phyloP scores from a whole-genome alignment of 805 yeast species.

The Monosporozyma servazzii region DNA sequence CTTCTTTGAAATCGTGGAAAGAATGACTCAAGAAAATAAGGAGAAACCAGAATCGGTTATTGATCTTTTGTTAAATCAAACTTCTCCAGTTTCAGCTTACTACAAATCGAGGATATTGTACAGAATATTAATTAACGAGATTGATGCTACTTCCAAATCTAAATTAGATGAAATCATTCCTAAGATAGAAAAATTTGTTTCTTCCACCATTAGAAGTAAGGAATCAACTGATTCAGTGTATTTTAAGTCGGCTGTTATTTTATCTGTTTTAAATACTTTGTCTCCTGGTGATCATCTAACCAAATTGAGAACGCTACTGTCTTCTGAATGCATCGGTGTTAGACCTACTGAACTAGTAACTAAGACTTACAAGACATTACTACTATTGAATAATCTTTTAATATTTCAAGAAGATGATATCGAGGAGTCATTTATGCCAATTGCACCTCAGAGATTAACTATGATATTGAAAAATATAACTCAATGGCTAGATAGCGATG shows the following conservation, averaged over 20 bases:
- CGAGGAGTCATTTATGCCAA: conserved; percentile 31
- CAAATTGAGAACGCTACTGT: conserved; percentile 48
- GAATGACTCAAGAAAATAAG: neutral
- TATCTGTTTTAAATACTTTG: conserved; percentile 30
- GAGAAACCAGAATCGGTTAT: neutral
- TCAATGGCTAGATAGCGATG: conserved; percentile 53
- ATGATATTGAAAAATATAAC: conserved; percentile 49
- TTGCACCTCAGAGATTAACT: conserved; percentile 55
- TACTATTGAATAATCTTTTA: conserved; percentile 39
- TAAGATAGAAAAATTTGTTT: conserved; percentile 27
- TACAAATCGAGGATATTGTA: conserved; percentile 33
- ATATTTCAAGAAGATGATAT: neutral
- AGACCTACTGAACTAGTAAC: conserved; percentile 34
- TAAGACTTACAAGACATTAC: conserved; percentile 39
- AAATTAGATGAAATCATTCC: conserved; percentile 21
- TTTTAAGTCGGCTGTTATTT: conserved; percentile 28
- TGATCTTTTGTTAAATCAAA: neutral
- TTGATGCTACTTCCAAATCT: conserved; percentile 23
- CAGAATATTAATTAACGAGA: conserved; percentile 22
- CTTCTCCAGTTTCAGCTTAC: conserved; percentile 5
- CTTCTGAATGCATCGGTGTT: conserved; percentile 56
- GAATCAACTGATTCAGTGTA: conserved; percentile 27
- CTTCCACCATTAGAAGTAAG: conserved; percentile 26
- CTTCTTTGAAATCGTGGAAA: neutral
- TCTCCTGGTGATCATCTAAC: conserved; percentile 33